Base-by-base conservation (phyloP, 148 eudicot genomes). In the Oxyria digyna region DNA sequence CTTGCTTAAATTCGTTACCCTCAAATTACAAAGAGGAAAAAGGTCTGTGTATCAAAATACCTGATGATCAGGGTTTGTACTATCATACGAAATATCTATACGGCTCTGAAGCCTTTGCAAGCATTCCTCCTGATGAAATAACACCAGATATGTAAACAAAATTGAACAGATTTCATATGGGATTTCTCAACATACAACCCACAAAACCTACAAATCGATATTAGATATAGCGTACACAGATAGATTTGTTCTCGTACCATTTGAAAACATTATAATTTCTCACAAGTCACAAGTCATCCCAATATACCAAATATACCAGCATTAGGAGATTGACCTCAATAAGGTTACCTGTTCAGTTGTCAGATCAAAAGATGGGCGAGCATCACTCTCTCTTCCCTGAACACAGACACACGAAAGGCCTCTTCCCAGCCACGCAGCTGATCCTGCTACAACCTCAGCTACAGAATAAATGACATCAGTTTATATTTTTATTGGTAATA, bases 371-470 rank as follows among this genome's bases (percentile, higher is more conserved):
- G 98, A 94, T 26, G 89, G 91, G 52, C 97, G 92, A 75, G 88
- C 84, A 75, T 94, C 98, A 74, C 86, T 79, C 68, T 94, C 98
- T 78, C 89, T 83, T 79, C 97, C 81, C 71, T 94, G 98, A 72
- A 87, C 98, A 81, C 98, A 94, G 69, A 94, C 98, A 80, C 98
- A 94, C 33, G 98, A 90, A 73, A 94, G 91, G 65, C 98, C 98
- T 79, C 79, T 87, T 26, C 98, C 98, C 59, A 94, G 83, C 98
- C 98, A 94, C 72, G 98, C 98, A 67, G 98, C 90, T 67, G 98
- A 94, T 78, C 98, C 97, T 69, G 92, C 97, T 62, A 85, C 97
- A 71, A 84, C 98, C 80, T 94, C 98, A 76, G 85, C 97, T 90
- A 83, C 72, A 81, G 71, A 29, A 15, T 14, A 59, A 14, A 31